Evolutionary conservation across 2,329 filamentous ascomycete species (phyloP).

Genomic region (Pseudocercospora macadamiae): DNA sequence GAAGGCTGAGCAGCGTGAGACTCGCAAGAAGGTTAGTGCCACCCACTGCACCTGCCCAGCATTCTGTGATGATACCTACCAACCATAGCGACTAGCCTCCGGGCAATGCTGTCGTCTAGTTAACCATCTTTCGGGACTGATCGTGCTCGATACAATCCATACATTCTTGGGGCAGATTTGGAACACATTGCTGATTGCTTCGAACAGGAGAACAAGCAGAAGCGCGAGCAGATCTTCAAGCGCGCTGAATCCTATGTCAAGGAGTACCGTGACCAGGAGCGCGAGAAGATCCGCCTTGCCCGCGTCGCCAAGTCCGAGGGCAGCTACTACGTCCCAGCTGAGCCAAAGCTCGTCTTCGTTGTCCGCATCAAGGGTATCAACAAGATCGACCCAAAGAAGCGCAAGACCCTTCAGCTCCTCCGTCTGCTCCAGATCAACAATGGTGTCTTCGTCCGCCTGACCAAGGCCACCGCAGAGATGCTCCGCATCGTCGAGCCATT

Average conservation of each 20-base stretch:
- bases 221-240: constrained; percentile 99
- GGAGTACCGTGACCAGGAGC: constrained; percentile 98
- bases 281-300: constrained; percentile 93
- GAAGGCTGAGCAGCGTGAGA: constrained; percentile 57
- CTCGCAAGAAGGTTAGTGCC: constrained; percentile 81
- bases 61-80: constrained; percentile 84
- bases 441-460: constrained; percentile 95
- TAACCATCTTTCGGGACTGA: constrained; percentile 99
- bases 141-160: constrained; percentile 46
- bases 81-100: constrained; percentile 81
- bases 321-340: constrained; percentile 90
- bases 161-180: constrained; percentile 11
- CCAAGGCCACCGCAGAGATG: constrained; percentile 98
- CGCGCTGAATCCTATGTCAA: constrained; percentile 99
- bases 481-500: constrained; percentile 98
- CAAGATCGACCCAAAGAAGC: constrained; percentile 99
- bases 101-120: constrained; percentile 95
- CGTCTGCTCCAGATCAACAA: constrained; percentile 99
- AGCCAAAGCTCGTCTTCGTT: constrained; percentile 96
- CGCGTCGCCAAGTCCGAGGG: constrained; percentile 90
- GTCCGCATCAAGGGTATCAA: constrained; percentile 99
- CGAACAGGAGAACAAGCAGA: constrained; percentile 91
- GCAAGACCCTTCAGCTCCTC: constrained; percentile 99
- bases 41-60: constrained; percentile 23
- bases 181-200: constrained; percentile 41